Evolutionary conservation across 148 eudicot species (phyloP).

Genomic region (Vaccinium macrocarpon): DNA sequence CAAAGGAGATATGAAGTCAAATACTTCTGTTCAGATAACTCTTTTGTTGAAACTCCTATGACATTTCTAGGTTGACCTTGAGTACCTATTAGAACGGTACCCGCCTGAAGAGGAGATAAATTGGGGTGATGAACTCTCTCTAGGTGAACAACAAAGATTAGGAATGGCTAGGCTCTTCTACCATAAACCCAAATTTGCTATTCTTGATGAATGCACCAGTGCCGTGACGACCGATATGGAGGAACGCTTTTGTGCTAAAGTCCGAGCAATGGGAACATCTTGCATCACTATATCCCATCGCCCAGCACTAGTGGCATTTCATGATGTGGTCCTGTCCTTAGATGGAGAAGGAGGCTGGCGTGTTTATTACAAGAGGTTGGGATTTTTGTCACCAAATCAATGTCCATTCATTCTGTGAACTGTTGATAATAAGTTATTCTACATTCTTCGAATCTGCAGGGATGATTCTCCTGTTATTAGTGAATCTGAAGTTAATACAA

Average conservation of each 20-base stretch:
- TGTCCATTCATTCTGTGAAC: neutral
- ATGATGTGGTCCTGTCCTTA: slow-evolving; percentile 90
- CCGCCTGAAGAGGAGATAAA: slow-evolving; percentile 88
- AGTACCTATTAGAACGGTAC: slow-evolving; percentile 90
- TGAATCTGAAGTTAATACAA: slow-evolving; percentile 37
- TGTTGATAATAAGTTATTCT: slow-evolving; percentile 19
- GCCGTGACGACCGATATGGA: slow-evolving; percentile 99
- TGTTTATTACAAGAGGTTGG: slow-evolving; percentile 75
- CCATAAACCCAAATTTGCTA: slow-evolving; percentile 98
- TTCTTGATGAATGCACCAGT: slow-evolving; percentile 98
- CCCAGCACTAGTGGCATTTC: slow-evolving; percentile 97
- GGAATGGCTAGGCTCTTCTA: slow-evolving; percentile 99
- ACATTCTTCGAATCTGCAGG: slow-evolving; percentile 36
- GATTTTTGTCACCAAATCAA: slow-evolving; percentile 9
- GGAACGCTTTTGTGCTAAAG: slow-evolving; percentile 97
- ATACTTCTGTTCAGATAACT: slow-evolving; percentile 9
- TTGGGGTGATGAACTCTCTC: slow-evolving; percentile 95
- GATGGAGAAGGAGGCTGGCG: slow-evolving; percentile 99
- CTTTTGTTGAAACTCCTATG: neutral
- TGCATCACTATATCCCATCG: slow-evolving; percentile 99
- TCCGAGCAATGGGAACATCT: slow-evolving; percentile 97
- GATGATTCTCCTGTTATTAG: slow-evolving; percentile 46
- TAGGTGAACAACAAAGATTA: slow-evolving; percentile 94
- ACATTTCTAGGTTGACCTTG: slow-evolving; percentile 80
- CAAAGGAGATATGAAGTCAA: slow-evolving; percentile 7